Conservation (phyloP, 768 basidiomycete species). For the Candolleomyces aberdarensis region DNA sequence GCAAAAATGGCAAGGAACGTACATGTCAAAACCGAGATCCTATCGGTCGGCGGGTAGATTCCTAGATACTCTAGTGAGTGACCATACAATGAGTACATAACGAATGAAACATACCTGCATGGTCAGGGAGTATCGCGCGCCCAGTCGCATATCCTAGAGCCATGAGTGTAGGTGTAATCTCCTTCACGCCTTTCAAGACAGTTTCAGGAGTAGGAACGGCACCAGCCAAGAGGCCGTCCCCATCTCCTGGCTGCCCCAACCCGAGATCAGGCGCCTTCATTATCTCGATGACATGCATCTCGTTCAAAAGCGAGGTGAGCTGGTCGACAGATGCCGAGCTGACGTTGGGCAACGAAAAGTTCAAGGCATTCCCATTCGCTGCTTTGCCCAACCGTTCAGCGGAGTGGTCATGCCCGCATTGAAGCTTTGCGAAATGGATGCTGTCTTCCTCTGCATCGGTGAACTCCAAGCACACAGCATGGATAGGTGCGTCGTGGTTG, state of each 20-base stretch:
- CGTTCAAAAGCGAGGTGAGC: slow-evolving; percentile 48
- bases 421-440: slow-evolving; percentile 54
- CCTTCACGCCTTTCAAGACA: slow-evolving; percentile 61
- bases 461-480: slow-evolving; percentile 70
- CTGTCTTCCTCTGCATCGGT: slow-evolving; percentile 61
- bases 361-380: slow-evolving; percentile 4
- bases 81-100: background rate
- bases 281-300: slow-evolving; percentile 61
- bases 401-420: background rate
- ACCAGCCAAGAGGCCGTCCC: slow-evolving; percentile 65
- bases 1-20: slow-evolving; percentile 21
- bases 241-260: slow-evolving; percentile 70
- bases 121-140: slow-evolving; percentile 59
- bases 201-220: slow-evolving; percentile 75
- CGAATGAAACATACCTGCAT: slow-evolving; percentile 41
- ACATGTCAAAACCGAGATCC: slow-evolving; percentile 81
- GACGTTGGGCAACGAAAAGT: slow-evolving; percentile 32
- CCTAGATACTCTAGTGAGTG: slow-evolving; percentile 28
- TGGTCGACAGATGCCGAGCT: slow-evolving; percentile 48
- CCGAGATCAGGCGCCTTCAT: slow-evolving; percentile 63
- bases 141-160: slow-evolving; percentile 77
- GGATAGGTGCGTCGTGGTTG: slow-evolving; percentile 48
- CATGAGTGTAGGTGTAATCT: slow-evolving; percentile 77
- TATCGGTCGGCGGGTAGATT: slow-evolving; percentile 69
- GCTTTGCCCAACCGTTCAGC: background rate